Evolutionary conservation across 345 rosid species (phyloP).

Genomic region (Pugionium cornutum): DNA sequence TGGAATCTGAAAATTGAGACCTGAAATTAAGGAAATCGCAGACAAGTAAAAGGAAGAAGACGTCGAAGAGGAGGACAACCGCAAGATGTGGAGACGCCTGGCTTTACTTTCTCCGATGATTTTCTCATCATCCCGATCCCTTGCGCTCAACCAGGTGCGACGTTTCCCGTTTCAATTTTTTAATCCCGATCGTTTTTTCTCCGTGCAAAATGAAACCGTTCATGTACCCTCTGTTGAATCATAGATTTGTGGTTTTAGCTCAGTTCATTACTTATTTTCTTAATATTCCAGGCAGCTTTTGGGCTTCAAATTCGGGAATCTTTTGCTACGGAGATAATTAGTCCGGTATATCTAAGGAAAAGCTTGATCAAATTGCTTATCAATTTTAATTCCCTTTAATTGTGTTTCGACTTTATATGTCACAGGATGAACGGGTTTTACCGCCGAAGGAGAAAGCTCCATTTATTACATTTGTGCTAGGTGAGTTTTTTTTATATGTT

Average conservation of each 20-base stretch:
- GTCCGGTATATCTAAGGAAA: slow-evolving; percentile 45
- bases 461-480: slow-evolving; percentile 80
- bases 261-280: slow-evolving; percentile 16
- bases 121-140: slow-evolving; percentile 52
- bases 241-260: not conserved
- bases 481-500: slow-evolving; percentile 42
- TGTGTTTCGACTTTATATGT: not conserved
- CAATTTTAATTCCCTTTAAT: not conserved
- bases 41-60: slow-evolving; percentile 12
- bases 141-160: slow-evolving; percentile 50
- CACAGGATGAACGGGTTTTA: slow-evolving; percentile 45
- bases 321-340: slow-evolving; percentile 42
- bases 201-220: not conserved
- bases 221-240: not conserved
- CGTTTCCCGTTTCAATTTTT: not conserved
- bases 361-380: not conserved
- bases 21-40: slow-evolving; percentile 7
- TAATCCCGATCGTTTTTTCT: slow-evolving; percentile 11
- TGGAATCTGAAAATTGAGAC: slow-evolving; percentile 25
- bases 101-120: slow-evolving; percentile 59
- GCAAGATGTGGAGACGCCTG: slow-evolving; percentile 80
- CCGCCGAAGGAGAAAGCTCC: slow-evolving; percentile 50
- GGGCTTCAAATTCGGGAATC: slow-evolving; percentile 46
- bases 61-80: slow-evolving; percentile 15
- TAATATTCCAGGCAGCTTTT: slow-evolving; percentile 39